A percentile compares a stretch with the other conserved stretches of the same genome.
These are phyloP conservation scores for Suhomyces bokatorum DNA, from an alignment of 1,139 yeast genomes.

Conservation along the genomic window DNA sequence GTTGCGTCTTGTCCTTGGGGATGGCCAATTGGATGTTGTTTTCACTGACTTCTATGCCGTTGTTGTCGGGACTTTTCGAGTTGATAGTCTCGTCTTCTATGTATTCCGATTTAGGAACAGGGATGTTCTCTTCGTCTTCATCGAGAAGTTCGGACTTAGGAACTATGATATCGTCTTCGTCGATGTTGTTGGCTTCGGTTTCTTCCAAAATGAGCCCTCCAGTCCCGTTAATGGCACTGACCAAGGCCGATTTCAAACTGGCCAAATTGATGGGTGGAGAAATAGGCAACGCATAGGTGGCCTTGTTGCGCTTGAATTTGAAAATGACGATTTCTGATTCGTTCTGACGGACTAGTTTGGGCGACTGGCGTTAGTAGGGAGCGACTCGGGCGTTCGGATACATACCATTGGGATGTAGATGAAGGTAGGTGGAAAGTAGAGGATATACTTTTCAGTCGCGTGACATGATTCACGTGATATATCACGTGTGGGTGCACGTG, in stretches of 20 bases:
- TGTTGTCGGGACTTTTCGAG: background rate
- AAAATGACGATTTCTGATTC: conserved; percentile 30
- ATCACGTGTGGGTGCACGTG: background rate
- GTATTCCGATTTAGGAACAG: conserved; percentile 34
- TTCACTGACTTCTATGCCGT: conserved; percentile 11
- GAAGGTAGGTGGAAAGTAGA: too few relatives aligned
- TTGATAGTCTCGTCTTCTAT: conserved; percentile 15
- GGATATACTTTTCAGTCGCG: background rate
- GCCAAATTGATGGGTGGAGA: conserved; percentile 23
- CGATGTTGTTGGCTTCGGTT: conserved; percentile 18
- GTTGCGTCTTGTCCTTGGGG: conserved; percentile 42
- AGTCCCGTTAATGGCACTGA: conserved; percentile 41
- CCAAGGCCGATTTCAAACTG: conserved; percentile 34
- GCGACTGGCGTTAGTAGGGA: conserved; percentile 25
- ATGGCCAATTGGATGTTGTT: conserved; percentile 39
- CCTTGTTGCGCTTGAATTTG: conserved; percentile 44
- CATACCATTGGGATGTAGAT: background rate
- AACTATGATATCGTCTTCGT: conserved; percentile 26
- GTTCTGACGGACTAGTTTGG: conserved; percentile 21
- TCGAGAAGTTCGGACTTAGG: conserved; percentile 31
- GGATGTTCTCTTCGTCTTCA: conserved; percentile 26
- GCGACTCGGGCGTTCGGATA: background rate
- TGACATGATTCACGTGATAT: background rate
- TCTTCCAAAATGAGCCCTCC: conserved; percentile 45
- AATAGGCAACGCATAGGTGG: conserved; percentile 44